A percentile compares a stretch with the other conserved stretches of the same genome.
These are phyloP conservation scores for Pyrenochaeta sp. DNA, from an alignment of 2,329 filamentous ascomycete genomes.

Conservation along the genomic window DNA sequence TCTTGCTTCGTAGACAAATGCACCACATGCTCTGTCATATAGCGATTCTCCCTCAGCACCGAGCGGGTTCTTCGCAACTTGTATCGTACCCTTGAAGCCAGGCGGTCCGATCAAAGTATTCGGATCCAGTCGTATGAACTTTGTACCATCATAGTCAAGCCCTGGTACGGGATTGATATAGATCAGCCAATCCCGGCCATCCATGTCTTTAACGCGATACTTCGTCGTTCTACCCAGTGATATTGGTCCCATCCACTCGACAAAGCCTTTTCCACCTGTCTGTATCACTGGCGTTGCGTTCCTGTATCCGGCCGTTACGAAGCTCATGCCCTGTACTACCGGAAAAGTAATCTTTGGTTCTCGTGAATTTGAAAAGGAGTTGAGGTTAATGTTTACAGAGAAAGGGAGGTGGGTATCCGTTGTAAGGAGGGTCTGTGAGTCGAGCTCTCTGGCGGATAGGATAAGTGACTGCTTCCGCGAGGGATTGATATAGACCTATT, in stretches of 20 bases:
- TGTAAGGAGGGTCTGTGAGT: constrained; percentile 63
- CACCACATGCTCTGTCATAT: constrained; percentile 79
- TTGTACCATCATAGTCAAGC: constrained; percentile 65
- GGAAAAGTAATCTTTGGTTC: constrained; percentile 76
- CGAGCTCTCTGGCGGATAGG: constrained; percentile 80
- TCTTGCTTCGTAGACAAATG: constrained; percentile 72
- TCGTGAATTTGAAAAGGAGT: constrained; percentile 59
- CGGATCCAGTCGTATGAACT: constrained; percentile 70
- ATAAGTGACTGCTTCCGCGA: constrained; percentile 79
- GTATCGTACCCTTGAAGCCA: constrained; percentile 79
- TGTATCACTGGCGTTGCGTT: constrained; percentile 76
- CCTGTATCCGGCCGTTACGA: constrained; percentile 80
- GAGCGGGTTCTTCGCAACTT: constrained; percentile 79
- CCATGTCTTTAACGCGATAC: constrained; percentile 76
- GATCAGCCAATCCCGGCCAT: constrained; percentile 75
- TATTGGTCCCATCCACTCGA: constrained; percentile 65
- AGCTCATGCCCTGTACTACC: constrained; percentile 88
- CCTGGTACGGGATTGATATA: constrained; percentile 70
- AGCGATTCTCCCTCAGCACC: constrained; percentile 67
- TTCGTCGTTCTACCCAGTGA: constrained; percentile 75
- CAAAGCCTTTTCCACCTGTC: constrained; percentile 74
- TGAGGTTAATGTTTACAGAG: constrained; percentile 73
- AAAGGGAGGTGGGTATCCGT: constrained; percentile 64
- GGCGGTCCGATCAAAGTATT: constrained; percentile 70
- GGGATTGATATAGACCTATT: constrained; percentile 79